Evolutionary conservation across 1,284 basidiomycete genomes (phyloP).

Genomic region (Marasmius oreades): DNA sequence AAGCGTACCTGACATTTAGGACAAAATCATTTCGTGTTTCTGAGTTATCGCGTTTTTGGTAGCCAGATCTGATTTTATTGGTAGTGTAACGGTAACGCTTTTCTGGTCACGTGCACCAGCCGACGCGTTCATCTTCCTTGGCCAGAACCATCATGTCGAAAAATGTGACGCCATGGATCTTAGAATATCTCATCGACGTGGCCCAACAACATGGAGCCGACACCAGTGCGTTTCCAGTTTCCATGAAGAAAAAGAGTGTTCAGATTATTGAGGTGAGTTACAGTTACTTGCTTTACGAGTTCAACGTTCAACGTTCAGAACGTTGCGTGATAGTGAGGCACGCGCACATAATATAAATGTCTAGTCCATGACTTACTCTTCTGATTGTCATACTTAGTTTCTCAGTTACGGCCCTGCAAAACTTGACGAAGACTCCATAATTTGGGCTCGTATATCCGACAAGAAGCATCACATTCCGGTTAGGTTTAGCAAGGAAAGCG

Average conservation of each 20-base stretch:
- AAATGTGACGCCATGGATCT: constrained; percentile 49
- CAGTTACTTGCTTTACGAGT: not conserved
- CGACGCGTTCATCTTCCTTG: not conserved
- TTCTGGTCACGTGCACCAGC: not conserved
- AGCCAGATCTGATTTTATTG: too few relatives aligned
- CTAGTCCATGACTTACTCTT: too few relatives aligned
- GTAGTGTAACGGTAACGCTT: too few relatives aligned
- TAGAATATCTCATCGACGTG: constrained; percentile 41
- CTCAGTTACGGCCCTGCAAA: constrained; percentile 28
- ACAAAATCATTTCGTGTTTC: too few relatives aligned
- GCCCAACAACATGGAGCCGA: constrained; percentile 47
- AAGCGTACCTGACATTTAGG: too few relatives aligned
- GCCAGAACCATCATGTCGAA: constrained; percentile 32
- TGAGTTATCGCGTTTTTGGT: too few relatives aligned
- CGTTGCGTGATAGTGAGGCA: too few relatives aligned
- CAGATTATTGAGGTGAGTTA: constrained; percentile 50
- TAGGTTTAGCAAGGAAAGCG: constrained; percentile 36
- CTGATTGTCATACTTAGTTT: constrained; percentile 29
- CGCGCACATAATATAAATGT: too few relatives aligned
- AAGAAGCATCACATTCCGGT: constrained; percentile 33
- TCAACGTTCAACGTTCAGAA: not conserved
- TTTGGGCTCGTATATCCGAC: constrained; percentile 48
- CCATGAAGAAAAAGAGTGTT: constrained; percentile 38
- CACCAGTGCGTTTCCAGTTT: constrained; percentile 29
- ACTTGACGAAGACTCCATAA: constrained; percentile 26